Base-by-base conservation (phyloP, 1,284 basidiomycete genomes). In the Puccinia horiana region DNA sequence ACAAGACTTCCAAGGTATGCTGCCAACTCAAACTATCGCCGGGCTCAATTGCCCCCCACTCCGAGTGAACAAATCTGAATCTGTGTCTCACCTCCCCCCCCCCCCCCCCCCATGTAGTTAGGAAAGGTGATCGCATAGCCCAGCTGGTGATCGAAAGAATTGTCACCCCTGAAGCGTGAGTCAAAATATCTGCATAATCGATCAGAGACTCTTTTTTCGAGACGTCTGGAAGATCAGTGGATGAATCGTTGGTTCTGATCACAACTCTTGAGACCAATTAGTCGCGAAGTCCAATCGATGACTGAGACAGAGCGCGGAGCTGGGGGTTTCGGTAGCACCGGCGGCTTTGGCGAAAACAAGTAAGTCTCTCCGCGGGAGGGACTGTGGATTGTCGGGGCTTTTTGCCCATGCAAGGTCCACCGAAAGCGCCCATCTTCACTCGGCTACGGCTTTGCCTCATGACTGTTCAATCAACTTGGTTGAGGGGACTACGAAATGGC, bases 91-190 rank as follows among this genome's bases (percentile, higher is more conserved):
- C n/a, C n/a, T n/a, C n/a, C n/a, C 32, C 26, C 26, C 83, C 65
- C 6, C n/a, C 1, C 29, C 47, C 49, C 42, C 26, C 12, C 37
- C 56, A 3, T 65, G 16, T 84, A 96, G 95, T 98, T 82, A 89
- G 92, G 84, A 91, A 93, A 86, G 95, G 96, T 16, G 96, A 99
- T 86, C 91, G 97, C 20, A 90, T 99, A 84, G 96, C 97, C 0
- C 96, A 99, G 86, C 90, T 99, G 52, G 94, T 99, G 84, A 89
- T 98, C 76, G 96, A 99, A 86, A 91, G 91, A 84, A 96, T 98
- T 84, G 91, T 92, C 82, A 96, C 92, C 2, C 94, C 96, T 0
- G 92, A 92, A 9, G 90, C 97, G 18, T 86, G 92, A 52, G 94
- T 56, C 16, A 44, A 37, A 16, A 61, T 47, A 16, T 4, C 26